Evolutionary conservation across 768 basidiomycete genomes (phyloP).

Genomic region (Podaxis pistillaris): DNA sequence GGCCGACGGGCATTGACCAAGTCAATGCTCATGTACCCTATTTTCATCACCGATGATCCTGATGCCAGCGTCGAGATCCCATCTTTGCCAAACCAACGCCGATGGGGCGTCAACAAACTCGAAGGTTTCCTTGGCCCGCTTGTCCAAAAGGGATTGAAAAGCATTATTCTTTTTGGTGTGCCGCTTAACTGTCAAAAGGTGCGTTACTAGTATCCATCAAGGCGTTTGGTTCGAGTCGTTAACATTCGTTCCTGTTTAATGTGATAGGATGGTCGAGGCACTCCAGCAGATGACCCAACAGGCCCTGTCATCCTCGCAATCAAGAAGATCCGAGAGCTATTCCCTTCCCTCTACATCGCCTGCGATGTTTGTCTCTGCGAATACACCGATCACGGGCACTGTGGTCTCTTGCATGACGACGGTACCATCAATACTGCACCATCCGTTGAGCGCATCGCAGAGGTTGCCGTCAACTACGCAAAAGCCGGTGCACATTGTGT

Average conservation of each 20-base stretch:
- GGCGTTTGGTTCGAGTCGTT: neutral
- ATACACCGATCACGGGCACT: conserved; percentile 98
- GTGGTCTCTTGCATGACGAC: conserved; percentile 74
- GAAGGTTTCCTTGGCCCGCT: conserved; percentile 83
- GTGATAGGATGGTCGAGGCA: conserved; percentile 74
- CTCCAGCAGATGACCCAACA: conserved; percentile 83
- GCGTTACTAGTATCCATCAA: conserved; percentile 14
- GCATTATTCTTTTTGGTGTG: conserved; percentile 94
- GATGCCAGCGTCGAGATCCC: conserved; percentile 77
- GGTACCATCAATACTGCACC: conserved; percentile 75
- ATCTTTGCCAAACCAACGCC: conserved; percentile 79
- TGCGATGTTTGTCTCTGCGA: conserved; percentile 99
- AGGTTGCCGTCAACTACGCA: conserved; percentile 92
- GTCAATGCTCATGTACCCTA: conserved; percentile 98
- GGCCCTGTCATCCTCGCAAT: conserved; percentile 97
- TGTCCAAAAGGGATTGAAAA: conserved; percentile 84
- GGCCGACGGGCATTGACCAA: conserved; percentile 75
- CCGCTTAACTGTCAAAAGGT: conserved; percentile 82
- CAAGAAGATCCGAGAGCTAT: conserved; percentile 69
- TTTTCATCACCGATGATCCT: conserved; percentile 96
- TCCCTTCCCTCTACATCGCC: conserved; percentile 85
- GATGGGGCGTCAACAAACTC: conserved; percentile 97
- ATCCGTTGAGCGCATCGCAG: conserved; percentile 84
- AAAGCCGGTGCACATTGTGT: conserved; percentile 97
- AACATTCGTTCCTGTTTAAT: neutral